Percentiles rank a stretch among this genome's conserved stretches.
These are phyloP conservation scores for Leishmania major DNA, from an alignment of 208 protist genomes.

Conservation along the genomic window DNA sequence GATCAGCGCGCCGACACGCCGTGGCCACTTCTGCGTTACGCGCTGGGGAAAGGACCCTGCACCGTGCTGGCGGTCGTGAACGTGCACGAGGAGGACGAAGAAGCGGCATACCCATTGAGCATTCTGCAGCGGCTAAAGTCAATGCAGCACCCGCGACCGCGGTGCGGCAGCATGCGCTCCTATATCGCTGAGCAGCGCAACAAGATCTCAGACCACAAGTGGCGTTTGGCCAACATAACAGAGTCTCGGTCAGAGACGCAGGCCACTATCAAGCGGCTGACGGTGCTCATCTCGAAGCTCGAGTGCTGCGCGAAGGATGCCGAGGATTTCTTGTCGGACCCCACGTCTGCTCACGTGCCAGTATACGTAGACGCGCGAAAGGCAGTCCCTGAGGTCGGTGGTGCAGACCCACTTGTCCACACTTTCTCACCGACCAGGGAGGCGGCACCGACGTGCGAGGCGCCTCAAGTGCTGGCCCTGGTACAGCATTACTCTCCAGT, in stretches of 20 bases:
- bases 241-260: background rate
- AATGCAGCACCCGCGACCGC: slow-evolving; percentile 32
- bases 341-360: slow-evolving; percentile 29
- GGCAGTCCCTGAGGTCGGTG: background rate
- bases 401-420: background rate
- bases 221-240: slow-evolving; percentile 14
- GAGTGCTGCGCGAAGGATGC: slow-evolving; percentile 35
- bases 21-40: slow-evolving; percentile 50
- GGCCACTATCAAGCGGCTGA: slow-evolving; percentile 33
- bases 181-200: slow-evolving; percentile 33
- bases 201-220: slow-evolving; percentile 30
- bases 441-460: background rate
- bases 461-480: slow-evolving; percentile 20
- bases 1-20: slow-evolving; percentile 43
- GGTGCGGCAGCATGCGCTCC: slow-evolving; percentile 32
- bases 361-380: slow-evolving; percentile 27
- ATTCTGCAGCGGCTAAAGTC: slow-evolving; percentile 41
- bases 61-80: slow-evolving; percentile 29
- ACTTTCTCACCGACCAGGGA: background rate
- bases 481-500: slow-evolving; percentile 15
- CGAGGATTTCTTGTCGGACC: slow-evolving; percentile 32
- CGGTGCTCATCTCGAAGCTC: slow-evolving; percentile 30
- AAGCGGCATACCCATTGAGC: slow-evolving; percentile 42
- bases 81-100: slow-evolving; percentile 45
- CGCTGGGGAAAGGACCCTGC: slow-evolving; percentile 46